A percentile compares a stretch with the other conserved stretches of the same genome.
phyloP scores from a whole-genome alignment of 108 stramenopile species.

The Pseudonitzschia delicatissima region DNA sequence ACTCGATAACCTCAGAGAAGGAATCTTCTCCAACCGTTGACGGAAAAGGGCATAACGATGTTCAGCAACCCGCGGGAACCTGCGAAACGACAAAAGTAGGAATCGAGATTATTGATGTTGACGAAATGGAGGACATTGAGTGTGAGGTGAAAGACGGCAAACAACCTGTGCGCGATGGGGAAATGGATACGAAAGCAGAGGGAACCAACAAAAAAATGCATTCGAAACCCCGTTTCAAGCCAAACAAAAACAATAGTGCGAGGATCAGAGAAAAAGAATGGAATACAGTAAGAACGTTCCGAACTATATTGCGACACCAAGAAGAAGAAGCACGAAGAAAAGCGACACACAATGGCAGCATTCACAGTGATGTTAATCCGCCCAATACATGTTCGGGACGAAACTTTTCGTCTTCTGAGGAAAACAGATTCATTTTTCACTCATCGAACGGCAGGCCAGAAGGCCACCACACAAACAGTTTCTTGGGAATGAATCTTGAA shows the following conservation, averaged over 20 bases:
- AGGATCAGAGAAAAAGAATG: not conserved
- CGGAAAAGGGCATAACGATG: not conserved
- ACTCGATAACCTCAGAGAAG: not conserved
- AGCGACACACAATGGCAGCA: not conserved
- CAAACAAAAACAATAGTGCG: slow-evolving; percentile 5
- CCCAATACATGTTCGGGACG: not conserved
- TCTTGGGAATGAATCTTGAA: slow-evolving; percentile 18
- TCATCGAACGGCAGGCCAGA: slow-evolving; percentile 3
- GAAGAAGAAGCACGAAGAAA: not conserved
- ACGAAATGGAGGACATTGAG: not conserved
- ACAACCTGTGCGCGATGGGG: not conserved
- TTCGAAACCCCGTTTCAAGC: slow-evolving; percentile 5
- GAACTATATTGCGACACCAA: not conserved
- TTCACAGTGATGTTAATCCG: no score
- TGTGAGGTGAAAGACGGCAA: not conserved
- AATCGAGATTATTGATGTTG: not conserved
- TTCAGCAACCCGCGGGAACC: not conserved
- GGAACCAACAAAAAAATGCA: not conserved
- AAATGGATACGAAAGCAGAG: not conserved
- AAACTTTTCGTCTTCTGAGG: not conserved
- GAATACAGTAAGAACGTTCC: not conserved
- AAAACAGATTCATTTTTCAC: slow-evolving; percentile 4
- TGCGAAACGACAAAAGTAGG: not conserved
- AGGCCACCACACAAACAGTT: not conserved
- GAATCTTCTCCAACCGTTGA: not conserved